These are phyloP conservation scores for Suhomyces xylopsoci DNA, from an alignment of 805 yeast genomes.

Conservation along the genomic window DNA sequence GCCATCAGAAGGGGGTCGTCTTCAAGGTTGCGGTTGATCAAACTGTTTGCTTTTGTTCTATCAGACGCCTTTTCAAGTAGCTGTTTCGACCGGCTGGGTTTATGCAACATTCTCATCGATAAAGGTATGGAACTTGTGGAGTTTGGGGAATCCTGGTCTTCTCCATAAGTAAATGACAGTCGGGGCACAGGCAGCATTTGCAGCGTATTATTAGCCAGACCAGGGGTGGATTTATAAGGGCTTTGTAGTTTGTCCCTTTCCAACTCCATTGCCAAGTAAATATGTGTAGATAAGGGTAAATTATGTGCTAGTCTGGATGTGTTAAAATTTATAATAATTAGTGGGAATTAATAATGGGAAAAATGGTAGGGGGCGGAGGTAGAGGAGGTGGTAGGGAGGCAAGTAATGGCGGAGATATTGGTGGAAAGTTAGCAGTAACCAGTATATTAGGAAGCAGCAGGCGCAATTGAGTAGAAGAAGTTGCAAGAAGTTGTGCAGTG, in stretches of 20 bases:
- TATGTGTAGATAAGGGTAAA: too few relatives aligned
- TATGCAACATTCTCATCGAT: slow-evolving; percentile 37
- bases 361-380: neutral
- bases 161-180: slow-evolving; percentile 7
- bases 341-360: neutral
- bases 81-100: slow-evolving; percentile 34
- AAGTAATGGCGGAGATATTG: neutral
- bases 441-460: neutral
- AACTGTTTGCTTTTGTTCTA: slow-evolving; percentile 27
- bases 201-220: neutral
- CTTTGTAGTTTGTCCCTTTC: neutral
- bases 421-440: neutral
- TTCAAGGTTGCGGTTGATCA: slow-evolving; percentile 18
- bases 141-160: slow-evolving; percentile 7
- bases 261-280: neutral
- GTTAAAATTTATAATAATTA: neutral
- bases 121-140: slow-evolving; percentile 16
- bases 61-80: slow-evolving; percentile 30
- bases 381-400: neutral
- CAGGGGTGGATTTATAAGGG: neutral
- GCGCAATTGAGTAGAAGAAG: neutral
- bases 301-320: neutral
- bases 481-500: neutral
- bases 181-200: neutral
- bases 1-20: neutral